phyloP scores from a whole-genome alignment of 345 rosid genomes.

The Microcos paniculata region DNA sequence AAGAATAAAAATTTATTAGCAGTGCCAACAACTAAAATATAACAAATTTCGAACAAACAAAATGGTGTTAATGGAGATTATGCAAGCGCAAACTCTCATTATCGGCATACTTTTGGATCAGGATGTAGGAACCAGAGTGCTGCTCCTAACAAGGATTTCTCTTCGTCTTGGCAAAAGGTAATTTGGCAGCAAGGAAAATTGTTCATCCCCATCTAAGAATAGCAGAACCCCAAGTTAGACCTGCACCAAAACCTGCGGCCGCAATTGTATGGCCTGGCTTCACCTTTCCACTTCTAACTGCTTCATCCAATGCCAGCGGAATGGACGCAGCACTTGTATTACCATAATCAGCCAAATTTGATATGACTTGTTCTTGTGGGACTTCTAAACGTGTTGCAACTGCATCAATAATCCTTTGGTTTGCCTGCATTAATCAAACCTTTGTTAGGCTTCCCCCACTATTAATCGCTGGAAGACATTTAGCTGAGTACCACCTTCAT shows the following conservation, averaged over 20 bases:
- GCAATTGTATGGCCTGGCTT: constrained; percentile 75
- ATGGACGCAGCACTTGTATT: constrained; percentile 94
- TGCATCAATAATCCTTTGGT: constrained; percentile 90
- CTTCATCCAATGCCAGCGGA: constrained; percentile 92
- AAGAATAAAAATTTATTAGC: constrained; percentile 25
- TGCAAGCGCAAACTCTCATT: constrained; percentile 13
- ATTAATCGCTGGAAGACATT: neutral
- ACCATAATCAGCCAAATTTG: constrained; percentile 86
- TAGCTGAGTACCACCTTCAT: neutral
- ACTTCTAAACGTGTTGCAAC: constrained; percentile 77
- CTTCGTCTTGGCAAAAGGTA: neutral
- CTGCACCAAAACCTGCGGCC: constrained; percentile 90
- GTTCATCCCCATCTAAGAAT: constrained; percentile 78
- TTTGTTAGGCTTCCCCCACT: neutral
- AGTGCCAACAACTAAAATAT: constrained; percentile 14
- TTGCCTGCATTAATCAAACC: constrained; percentile 62
- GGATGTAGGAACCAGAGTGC: constrained; percentile 12
- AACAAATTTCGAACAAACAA: constrained; percentile 11
- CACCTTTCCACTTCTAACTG: constrained; percentile 85
- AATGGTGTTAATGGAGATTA: constrained; percentile 13
- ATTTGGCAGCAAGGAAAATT: constrained; percentile 16
- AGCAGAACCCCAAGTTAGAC: constrained; percentile 95
- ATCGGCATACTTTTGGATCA: constrained; percentile 5
- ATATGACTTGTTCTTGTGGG: constrained; percentile 76
- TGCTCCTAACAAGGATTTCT: constrained; percentile 13